Percentiles rank a stretch among this genome's conserved stretches.
Conservation (phyloP, 345 rosid genomes). For the Moringa oleifera region DNA sequence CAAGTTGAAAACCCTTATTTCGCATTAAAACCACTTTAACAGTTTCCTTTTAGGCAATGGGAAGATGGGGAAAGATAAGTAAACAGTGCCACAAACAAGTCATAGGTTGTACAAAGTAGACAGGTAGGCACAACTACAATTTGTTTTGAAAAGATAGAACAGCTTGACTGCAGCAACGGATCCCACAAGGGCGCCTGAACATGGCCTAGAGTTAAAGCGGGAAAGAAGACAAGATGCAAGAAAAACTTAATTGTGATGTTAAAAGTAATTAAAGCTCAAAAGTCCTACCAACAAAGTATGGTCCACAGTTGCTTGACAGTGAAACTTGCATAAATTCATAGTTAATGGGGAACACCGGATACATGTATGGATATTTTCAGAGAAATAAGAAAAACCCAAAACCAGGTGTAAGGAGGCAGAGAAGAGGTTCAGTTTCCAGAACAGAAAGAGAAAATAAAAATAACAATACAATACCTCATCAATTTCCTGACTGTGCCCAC, state of each 20-base stretch:
- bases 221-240: background rate
- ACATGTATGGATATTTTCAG: background rate
- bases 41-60: too few relatives aligned
- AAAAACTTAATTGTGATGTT: background rate
- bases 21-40: too few relatives aligned
- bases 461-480: too few relatives aligned
- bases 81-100: too few relatives aligned
- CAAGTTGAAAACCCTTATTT: too few relatives aligned
- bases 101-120: too few relatives aligned
- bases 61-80: too few relatives aligned
- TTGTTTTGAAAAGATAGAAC: background rate
- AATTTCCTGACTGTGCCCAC: too few relatives aligned
- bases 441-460: too few relatives aligned
- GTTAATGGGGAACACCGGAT: background rate
- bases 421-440: background rate
- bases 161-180: background rate
- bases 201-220: background rate
- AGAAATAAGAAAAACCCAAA: constrained; percentile 1
- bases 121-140: background rate
- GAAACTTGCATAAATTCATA: background rate
- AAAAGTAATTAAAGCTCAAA: background rate
- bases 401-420: constrained; percentile 1
- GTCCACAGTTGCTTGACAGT: background rate
- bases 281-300: background rate
- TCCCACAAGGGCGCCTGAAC: constrained; percentile 13